Evolutionary conservation across 495 filamentous ascomycete species (phyloP), one percentile per base, ranked within the genome.

Genomic region (Cercophora sp.): DNA sequence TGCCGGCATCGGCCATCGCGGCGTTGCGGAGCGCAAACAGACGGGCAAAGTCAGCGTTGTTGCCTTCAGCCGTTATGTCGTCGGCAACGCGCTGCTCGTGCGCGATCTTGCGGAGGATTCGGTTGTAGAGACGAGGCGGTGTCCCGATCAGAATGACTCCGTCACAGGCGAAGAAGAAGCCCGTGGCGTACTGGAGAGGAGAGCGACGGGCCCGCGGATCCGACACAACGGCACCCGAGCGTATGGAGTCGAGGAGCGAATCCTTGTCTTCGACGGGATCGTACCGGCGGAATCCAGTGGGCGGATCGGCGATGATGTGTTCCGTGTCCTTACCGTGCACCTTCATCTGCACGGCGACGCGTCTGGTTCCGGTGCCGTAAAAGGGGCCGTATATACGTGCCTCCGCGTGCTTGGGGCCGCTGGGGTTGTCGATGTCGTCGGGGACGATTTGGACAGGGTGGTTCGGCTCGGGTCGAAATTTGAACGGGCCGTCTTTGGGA

Each of bases 1-100:
- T 44, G n/a, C 41, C 41, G 15, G 41, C 41, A 15, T 44, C 41
- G 41, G 41, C 41, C 41, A 44, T 16, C 4, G 41, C 41, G 41
- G 41, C 41, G 41, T 44, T 44, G 41, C 41, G 25, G 41, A 44
- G 41, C 41, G 41, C 41, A 44, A 44, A 44, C 41, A 44, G 22
- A 22, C 41, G 41, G 15, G 41, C 41, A 23, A 44, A 44, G 41
- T 44, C 41, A 20, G 41, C 41, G 41, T 44, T 44, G 41, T 44
- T 44, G 41, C 16, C 41, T 44, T 44, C 41, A 20, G n/a, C 41
- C 15, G 41, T 44, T 20, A 44, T 20, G 41, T 44, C 41, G 16
- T 44, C 41, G 41, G 8, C 41, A 25, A 25, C 16, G 22, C 41
- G 41, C 15, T 15, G 41, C 9, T 20, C 22, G 41, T 44, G 25